phyloP scores from a whole-genome alignment of 495 filamentous ascomycete species.

The Pyrenopolyporus hunteri region DNA sequence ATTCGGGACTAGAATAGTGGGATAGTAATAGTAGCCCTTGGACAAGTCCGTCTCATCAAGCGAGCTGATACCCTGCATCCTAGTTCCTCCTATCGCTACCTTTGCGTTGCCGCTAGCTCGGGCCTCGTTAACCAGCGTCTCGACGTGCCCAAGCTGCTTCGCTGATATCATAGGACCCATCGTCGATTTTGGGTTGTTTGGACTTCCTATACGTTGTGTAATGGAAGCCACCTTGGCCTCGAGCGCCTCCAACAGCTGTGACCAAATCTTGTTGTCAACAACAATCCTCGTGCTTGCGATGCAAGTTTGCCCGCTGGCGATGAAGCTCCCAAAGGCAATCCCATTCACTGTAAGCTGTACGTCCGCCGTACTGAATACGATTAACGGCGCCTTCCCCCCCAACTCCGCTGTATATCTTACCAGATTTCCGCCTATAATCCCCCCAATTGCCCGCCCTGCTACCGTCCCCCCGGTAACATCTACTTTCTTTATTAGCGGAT shows the following conservation, averaged over 20 bases:
- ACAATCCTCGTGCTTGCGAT: conserved; percentile 65
- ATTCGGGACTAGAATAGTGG: conserved; percentile 56
- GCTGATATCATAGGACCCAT: conserved; percentile 52
- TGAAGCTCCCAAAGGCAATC: conserved; percentile 63
- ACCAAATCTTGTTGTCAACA: conserved; percentile 56
- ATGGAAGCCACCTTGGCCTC: conserved; percentile 50
- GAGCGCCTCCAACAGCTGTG: conserved; percentile 45
- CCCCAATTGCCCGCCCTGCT: conserved; percentile 54
- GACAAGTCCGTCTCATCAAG: conserved; percentile 47
- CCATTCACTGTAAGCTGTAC: conserved; percentile 61
- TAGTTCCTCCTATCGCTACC: conserved; percentile 48
- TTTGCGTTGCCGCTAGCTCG: conserved; percentile 38
- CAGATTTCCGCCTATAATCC: conserved; percentile 57
- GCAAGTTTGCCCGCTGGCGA: conserved; percentile 67
- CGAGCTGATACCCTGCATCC: conserved; percentile 35
- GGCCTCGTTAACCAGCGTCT: conserved; percentile 46
- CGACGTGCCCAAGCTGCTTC: conserved; percentile 47
- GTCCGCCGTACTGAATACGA: conserved; percentile 60
- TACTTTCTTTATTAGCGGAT: conserved; percentile 62
- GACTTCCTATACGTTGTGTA: conserved; percentile 54
- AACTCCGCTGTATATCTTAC: conserved; percentile 63
- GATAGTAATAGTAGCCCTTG: conserved; percentile 64
- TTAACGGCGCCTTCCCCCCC: conserved; percentile 65
- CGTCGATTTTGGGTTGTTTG: conserved; percentile 52
- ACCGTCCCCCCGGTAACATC: conserved; percentile 64